Conservation (phyloP, 2,329 filamentous ascomycete species). For the Harringtonia lauricola region DNA sequence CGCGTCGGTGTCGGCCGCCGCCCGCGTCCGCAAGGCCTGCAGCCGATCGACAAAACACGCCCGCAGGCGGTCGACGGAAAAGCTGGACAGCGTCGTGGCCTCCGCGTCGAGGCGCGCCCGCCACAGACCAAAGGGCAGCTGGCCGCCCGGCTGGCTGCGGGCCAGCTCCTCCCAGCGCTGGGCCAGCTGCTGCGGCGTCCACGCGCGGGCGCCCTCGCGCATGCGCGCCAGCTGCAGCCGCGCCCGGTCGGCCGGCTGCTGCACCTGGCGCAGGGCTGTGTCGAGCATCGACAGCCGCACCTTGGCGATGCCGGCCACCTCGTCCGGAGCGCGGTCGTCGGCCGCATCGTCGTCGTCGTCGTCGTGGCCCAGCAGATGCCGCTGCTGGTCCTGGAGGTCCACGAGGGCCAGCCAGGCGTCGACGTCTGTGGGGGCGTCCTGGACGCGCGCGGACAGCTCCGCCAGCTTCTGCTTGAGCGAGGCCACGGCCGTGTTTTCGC, state of each 20-base stretch:
- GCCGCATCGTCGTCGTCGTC: slow-evolving; percentile 8
- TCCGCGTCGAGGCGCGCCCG: slow-evolving; percentile 60
- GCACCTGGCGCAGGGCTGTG: slow-evolving; percentile 55
- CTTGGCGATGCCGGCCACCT: slow-evolving; percentile 60
- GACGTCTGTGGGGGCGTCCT: slow-evolving; percentile 54
- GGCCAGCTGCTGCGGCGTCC: slow-evolving; percentile 51
- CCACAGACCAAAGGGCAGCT: slow-evolving; percentile 56
- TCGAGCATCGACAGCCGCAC: slow-evolving; percentile 73
- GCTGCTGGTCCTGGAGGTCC: slow-evolving; percentile 60
- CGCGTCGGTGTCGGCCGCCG: not conserved
- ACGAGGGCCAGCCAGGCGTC: slow-evolving; percentile 71
- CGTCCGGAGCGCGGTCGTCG: slow-evolving; percentile 42
- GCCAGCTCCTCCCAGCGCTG: slow-evolving; percentile 47
- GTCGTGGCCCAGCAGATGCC: slow-evolving; percentile 24
- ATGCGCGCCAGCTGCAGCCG: slow-evolving; percentile 58
- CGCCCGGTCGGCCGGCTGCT: slow-evolving; percentile 36
- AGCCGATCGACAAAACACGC: slow-evolving; percentile 49
- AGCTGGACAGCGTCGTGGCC: slow-evolving; percentile 55
- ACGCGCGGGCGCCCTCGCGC: slow-evolving; percentile 61
- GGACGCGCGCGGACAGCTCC: slow-evolving; percentile 51
- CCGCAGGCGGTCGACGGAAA: slow-evolving; percentile 57
- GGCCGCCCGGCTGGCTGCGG: slow-evolving; percentile 31
- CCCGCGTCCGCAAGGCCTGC: slow-evolving; percentile 17
- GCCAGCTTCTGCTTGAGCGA: slow-evolving; percentile 7
- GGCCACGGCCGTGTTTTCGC: slow-evolving; percentile 8